These are phyloP conservation scores for Periglandula ipomoeae DNA, from an alignment of 2,329 filamentous ascomycete genomes.

Conservation along the genomic window DNA sequence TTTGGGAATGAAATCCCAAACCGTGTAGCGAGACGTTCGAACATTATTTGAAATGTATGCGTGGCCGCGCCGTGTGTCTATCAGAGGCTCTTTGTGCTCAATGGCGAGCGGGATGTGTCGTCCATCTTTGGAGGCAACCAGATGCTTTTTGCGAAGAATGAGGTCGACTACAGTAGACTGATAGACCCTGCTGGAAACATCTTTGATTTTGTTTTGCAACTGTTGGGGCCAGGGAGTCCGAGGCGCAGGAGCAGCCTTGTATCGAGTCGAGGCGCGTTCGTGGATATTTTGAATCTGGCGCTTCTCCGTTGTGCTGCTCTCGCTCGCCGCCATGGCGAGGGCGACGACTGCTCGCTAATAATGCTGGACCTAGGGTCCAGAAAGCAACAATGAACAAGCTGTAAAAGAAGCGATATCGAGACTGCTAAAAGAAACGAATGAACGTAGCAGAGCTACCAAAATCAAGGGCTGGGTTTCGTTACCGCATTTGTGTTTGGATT, in stretches of 20 bases:
- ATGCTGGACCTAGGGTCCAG: background rate
- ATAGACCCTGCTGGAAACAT: slow-evolving; percentile 20
- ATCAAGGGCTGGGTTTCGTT: background rate
- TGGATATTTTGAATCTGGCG: background rate
- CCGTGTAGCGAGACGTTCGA: slow-evolving; percentile 72
- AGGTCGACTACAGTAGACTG: slow-evolving; percentile 33
- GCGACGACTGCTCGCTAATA: no score
- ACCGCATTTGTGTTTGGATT: background rate
- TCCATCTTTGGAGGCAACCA: slow-evolving; percentile 66
- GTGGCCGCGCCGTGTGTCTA: slow-evolving; percentile 41
- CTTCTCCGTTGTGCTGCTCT: slow-evolving; percentile 5
- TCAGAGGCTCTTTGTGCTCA: slow-evolving; percentile 29
- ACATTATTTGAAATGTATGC: slow-evolving; percentile 54
- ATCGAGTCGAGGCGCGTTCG: background rate
- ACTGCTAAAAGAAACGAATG: background rate
- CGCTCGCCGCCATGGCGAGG: slow-evolving; percentile 4
- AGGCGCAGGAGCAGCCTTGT: background rate
- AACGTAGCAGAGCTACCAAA: background rate
- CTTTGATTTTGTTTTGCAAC: slow-evolving; percentile 9
- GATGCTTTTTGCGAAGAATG: slow-evolving; percentile 54
- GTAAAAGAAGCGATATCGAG: slow-evolving; percentile 13
- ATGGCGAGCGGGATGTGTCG: slow-evolving; percentile 35
- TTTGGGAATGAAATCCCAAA: slow-evolving; percentile 77
- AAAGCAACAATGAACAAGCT: background rate
- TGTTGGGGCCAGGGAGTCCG: background rate